Evolutionary conservation across 1,284 basidiomycete species (phyloP).

Genomic region (Papiliotrema nemorosa): DNA sequence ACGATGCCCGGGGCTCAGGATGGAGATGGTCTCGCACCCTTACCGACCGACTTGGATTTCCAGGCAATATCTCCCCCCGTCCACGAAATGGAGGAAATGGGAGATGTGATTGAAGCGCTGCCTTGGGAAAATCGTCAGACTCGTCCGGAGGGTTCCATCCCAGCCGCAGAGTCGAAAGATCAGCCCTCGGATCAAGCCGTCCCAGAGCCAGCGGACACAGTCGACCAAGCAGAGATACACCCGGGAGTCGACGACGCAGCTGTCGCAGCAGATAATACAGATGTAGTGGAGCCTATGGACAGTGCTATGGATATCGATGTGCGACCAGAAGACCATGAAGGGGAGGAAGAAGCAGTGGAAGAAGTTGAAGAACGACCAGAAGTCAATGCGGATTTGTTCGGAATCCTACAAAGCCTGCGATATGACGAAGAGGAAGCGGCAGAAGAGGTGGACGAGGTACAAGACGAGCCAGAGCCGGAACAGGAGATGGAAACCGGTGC

Average conservation of each 20-base stretch:
- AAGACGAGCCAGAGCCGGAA: conserved; percentile 1
- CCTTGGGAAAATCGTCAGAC: too few relatives aligned
- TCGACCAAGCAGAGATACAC: neutral
- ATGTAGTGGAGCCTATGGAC: neutral
- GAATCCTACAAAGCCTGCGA: conserved; percentile 6
- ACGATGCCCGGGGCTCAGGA: too few relatives aligned
- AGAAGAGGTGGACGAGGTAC: conserved; percentile 1
- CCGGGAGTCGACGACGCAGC: neutral
- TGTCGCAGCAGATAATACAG: too few relatives aligned
- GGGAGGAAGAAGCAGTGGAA: conserved; percentile 14
- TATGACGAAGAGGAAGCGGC: conserved; percentile 5
- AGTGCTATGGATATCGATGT: neutral
- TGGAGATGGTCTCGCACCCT: neutral
- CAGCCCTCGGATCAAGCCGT: neutral
- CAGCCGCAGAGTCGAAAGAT: neutral
- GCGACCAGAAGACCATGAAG: conserved; percentile 1
- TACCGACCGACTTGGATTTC: neutral
- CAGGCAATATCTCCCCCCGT: neutral
- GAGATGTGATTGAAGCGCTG: too few relatives aligned
- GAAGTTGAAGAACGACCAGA: conserved; percentile 4
- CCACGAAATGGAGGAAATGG: neutral
- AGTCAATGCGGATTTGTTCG: neutral
- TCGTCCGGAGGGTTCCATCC: too few relatives aligned
- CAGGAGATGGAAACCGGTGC: neutral
- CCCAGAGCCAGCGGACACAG: neutral